phyloP scores from a whole-genome alignment of 345 rosid genomes.

The Xanthoceras sorbifolium region DNA sequence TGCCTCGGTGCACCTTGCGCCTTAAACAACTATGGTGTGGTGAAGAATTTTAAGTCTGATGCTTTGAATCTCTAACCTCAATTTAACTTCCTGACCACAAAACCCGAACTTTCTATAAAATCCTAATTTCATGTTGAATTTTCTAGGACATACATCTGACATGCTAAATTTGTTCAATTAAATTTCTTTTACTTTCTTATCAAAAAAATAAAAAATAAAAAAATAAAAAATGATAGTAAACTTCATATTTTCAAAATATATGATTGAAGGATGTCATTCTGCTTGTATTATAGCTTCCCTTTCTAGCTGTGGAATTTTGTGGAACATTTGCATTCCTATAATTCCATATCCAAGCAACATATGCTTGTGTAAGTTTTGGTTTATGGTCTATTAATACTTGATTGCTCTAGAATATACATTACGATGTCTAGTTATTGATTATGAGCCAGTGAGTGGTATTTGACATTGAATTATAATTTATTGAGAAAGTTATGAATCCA shows the following conservation, averaged over 20 bases:
- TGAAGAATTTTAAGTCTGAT: too few species aligned
- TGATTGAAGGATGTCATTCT: not conserved
- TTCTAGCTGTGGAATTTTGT: not conserved
- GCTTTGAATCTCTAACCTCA: too few species aligned
- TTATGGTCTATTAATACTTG: not conserved
- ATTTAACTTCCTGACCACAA: too few species aligned
- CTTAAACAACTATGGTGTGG: too few species aligned
- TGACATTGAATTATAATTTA: not conserved
- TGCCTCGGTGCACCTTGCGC: too few species aligned
- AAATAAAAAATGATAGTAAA: too few species aligned
- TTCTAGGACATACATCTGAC: too few species aligned
- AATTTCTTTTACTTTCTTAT: too few species aligned
- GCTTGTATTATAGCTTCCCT: not conserved
- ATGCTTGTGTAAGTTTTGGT: not conserved
- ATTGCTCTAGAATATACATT: not conserved
- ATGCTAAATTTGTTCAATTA: too few species aligned
- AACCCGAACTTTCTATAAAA: too few species aligned
- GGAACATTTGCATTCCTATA: not conserved
- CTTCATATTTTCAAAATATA: not conserved
- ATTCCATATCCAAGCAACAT: not conserved
- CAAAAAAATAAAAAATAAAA: too few species aligned
- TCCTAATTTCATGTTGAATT: too few species aligned
- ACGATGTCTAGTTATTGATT: constrained; percentile 5
- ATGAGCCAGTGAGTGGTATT: not conserved
- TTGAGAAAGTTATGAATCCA: not conserved